Evolutionary conservation across 2,329 filamentous ascomycete species (phyloP), one percentile per base, ranked within the genome.

Genomic region (Mollisia scopiformis): DNA sequence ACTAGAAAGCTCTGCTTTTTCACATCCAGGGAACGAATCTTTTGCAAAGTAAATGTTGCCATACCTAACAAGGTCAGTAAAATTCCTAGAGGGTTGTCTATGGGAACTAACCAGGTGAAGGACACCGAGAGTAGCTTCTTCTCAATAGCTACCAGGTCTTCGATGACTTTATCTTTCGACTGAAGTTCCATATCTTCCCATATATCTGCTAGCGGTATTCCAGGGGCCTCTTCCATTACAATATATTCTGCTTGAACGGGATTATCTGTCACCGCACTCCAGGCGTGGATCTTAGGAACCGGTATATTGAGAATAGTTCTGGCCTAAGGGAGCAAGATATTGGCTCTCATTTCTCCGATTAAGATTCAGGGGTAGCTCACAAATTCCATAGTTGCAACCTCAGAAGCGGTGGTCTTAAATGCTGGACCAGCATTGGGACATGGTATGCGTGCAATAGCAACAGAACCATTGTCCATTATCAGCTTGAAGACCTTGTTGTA

Each of bases 401-500:
- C 67, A 62, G 67, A 69, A 51, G 67, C 62, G 37, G 66, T 69
- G 10, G 58, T 67, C 57, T 54, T 63, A 39, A 21, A 56, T 3
- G 58, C 56, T 13, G 66, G 62, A 8, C 67, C 61, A 56, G 67
- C 50, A 30, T 67, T 68, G 1, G 62, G 64, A 58, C 55, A 41
- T 21, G 67, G 66, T 33, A 69, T 64, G 23, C 64, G 64, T 61
- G 66, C 67, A 67, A 73, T 69, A 13, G 69, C 59, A 66, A 69
- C 62, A 63, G 54, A 61, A 47, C 67, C 67, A 46, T 73, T 67
- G 53, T 73, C 64, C 68, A 72, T 72, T 2, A 64, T 41, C 25
- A 76, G 62, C 4, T 73, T 57, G 51, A 77, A 75, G n/a, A 72
- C 73, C 58, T 77, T 77, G 66, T 74, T 77, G 62, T 70, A 77